Conservation (phyloP, 225 moss, liverwort and hornwort species). For the Bryum argenteum region DNA sequence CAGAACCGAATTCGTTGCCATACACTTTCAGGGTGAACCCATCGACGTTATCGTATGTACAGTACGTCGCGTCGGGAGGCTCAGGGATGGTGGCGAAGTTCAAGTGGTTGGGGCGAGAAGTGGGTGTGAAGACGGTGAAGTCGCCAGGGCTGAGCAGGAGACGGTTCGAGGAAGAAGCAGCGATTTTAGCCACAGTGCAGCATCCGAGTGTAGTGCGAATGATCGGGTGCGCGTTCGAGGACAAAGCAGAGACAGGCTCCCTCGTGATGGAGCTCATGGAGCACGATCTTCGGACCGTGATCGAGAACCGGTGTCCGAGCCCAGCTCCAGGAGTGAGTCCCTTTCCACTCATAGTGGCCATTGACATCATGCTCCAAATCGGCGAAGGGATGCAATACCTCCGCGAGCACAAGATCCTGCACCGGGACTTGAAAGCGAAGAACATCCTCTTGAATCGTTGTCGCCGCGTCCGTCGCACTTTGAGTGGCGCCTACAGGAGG, state of each 20-base stretch:
- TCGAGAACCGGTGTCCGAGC: conserved; percentile 40
- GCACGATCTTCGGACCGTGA: conserved; percentile 48
- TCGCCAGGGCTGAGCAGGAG: conserved; percentile 48
- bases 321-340: conserved; percentile 36
- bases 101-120: conserved; percentile 43
- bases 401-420: conserved; percentile 45
- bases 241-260: conserved; percentile 33
- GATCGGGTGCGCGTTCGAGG: conserved; percentile 46
- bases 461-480: conserved; percentile 20
- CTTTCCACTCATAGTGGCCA: conserved; percentile 50
- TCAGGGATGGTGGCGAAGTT: conserved; percentile 58
- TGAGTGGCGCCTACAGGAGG: conserved; percentile 36
- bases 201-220: conserved; percentile 55
- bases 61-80: conserved; percentile 40
- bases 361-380: conserved; percentile 56
- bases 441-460: conserved; percentile 47
- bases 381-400: conserved; percentile 53
- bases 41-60: conserved; percentile 19
- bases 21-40: conserved; percentile 46
- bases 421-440: conserved; percentile 57
- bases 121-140: conserved; percentile 53
- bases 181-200: conserved; percentile 53
- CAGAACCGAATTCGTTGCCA: conserved; percentile 38
- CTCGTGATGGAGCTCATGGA: conserved; percentile 63
- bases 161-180: conserved; percentile 57